A percentile compares a stretch with the other conserved stretches of the same genome.
Conservation (phyloP, 257 asterid genomes). For the Gynochthodes officinalis region DNA sequence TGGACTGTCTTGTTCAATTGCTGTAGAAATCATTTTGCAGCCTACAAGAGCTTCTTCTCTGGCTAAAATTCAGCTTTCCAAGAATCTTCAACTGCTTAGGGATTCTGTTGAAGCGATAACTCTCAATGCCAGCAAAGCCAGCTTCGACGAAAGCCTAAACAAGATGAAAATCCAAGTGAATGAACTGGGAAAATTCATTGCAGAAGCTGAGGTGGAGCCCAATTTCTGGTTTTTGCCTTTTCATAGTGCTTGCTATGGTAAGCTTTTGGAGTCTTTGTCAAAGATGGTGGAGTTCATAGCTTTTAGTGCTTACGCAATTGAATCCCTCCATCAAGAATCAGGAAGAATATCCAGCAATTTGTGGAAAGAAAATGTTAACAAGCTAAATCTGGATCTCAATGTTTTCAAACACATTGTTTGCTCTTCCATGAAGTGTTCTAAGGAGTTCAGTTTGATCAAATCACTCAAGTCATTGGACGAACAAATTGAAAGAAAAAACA, state of each 20-base stretch:
- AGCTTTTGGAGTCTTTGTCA: constrained; percentile 47
- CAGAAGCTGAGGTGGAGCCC: constrained; percentile 79
- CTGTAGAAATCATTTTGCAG: constrained; percentile 63
- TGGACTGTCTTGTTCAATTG: constrained; percentile 65
- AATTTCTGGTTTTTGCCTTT: constrained; percentile 83
- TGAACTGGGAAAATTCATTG: constrained; percentile 51
- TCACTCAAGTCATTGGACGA: constrained; percentile 39
- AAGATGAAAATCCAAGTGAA: constrained; percentile 31
- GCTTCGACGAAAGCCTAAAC: constrained; percentile 32
- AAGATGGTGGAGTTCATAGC: constrained; percentile 43
- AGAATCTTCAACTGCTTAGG: constrained; percentile 30
- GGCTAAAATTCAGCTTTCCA: constrained; percentile 55
- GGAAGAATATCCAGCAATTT: constrained; percentile 20
- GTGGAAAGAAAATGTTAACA: constrained; percentile 34
- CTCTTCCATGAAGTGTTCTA: constrained; percentile 47
- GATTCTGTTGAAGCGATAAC: constrained; percentile 34
- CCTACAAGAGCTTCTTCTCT: constrained; percentile 73
- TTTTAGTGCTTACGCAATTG: constrained; percentile 45
- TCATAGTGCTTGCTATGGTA: constrained; percentile 40
- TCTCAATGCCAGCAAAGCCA: constrained; percentile 19
- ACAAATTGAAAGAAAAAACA: constrained; percentile 49
- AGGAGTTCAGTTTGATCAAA: constrained; percentile 50
- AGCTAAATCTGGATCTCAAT: constrained; percentile 49
- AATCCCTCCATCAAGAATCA: constrained; percentile 49
- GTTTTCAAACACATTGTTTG: constrained; percentile 34